Evolutionary conservation across 192 early-diverging fungal species (phyloP).

Genomic region (Entophlyctis luteolus): DNA sequence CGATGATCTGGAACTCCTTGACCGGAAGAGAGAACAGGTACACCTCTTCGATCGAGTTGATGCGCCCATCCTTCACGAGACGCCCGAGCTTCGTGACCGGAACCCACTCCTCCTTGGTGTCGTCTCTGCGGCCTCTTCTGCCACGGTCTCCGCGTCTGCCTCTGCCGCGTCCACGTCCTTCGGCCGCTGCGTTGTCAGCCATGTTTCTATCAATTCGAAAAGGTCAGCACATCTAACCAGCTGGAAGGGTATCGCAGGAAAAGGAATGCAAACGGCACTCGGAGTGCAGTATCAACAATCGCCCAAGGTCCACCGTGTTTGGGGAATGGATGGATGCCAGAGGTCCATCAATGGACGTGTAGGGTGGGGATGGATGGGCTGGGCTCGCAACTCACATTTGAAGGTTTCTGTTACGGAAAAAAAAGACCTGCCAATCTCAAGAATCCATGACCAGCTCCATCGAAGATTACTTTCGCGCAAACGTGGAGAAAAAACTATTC

Average conservation of each 20-base stretch:
- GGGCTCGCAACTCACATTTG: no score
- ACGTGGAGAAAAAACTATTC: conserved; percentile 55
- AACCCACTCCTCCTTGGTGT: conserved; percentile 79
- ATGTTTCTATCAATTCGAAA: no score
- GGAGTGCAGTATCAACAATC: no score
- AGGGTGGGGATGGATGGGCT: no score
- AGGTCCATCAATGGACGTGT: no score
- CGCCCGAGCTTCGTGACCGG: conserved; percentile 99
- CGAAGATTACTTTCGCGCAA: conserved; percentile 52
- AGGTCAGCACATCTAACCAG: no score
- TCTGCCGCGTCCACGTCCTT: conserved; percentile 73
- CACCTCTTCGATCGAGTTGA: conserved; percentile 95
- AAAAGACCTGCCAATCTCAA: no score
- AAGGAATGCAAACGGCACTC: no score
- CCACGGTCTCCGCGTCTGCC: conserved; percentile 57
- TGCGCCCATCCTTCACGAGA: conserved; percentile 96
- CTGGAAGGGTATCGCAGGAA: no score
- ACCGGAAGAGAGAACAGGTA: conserved; percentile 97
- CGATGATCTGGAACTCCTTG: conserved; percentile 99
- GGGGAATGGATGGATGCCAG: no score
- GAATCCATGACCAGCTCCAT: conserved; percentile 33
- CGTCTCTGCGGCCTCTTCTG: conserved; percentile 79
- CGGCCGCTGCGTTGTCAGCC: conserved; percentile 38
- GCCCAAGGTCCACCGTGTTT: no score
- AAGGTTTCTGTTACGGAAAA: no score